phyloP scores from a whole-genome alignment of 129 eudicot genomes.

The Escallonia herrerae region DNA sequence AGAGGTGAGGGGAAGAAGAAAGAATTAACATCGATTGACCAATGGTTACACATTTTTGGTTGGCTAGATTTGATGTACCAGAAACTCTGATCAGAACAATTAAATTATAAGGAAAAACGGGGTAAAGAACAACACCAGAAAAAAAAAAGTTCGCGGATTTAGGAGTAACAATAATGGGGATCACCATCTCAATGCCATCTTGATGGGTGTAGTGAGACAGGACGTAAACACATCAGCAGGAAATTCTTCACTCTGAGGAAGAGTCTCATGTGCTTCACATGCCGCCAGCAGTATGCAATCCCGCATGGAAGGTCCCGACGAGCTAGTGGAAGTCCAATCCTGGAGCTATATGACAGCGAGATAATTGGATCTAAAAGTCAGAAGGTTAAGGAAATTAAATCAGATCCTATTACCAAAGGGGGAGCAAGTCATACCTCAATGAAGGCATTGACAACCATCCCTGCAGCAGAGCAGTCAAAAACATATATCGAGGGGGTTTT shows the following conservation, averaged over 20 bases:
- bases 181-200: constrained; percentile 97
- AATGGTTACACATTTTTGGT: too few species aligned
- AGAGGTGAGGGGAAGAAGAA: too few species aligned
- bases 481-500: constrained; percentile 96
- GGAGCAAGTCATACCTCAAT: constrained; percentile 47
- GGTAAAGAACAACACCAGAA: too few species aligned
- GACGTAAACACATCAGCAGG: constrained; percentile 99
- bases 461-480: constrained; percentile 98
- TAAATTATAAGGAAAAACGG: too few species aligned
- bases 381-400: not conserved
- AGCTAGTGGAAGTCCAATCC: constrained; percentile 54
- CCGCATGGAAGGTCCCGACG: constrained; percentile 57
- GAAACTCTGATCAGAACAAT: too few species aligned
- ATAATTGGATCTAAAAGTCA: not conserved
- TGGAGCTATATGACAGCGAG: constrained; percentile 46
- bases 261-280: constrained; percentile 97
- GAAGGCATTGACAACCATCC: constrained; percentile 88
- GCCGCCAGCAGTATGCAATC: constrained; percentile 96
- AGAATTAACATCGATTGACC: too few species aligned
- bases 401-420: not conserved
- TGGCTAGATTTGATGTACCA: too few species aligned
- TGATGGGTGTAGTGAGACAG: constrained; percentile 97
- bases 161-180: constrained; percentile 1
- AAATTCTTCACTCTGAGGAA: constrained; percentile 93
- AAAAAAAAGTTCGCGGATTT: too few species aligned